Base-by-base conservation (phyloP, 208 protist genomes). In the Acanthamoeba royreba region DNA sequence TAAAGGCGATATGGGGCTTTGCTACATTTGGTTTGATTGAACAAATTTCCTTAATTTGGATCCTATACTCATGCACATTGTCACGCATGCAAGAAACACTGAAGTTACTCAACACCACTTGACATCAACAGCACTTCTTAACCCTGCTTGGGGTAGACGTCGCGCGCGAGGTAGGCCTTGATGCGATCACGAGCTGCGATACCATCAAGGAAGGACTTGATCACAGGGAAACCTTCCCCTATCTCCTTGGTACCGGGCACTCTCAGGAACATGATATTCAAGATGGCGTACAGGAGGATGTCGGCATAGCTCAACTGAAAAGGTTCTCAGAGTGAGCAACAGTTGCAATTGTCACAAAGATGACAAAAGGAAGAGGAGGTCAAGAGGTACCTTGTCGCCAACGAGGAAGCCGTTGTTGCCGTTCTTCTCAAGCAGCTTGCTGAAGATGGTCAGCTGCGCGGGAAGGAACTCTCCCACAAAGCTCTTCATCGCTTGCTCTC, bases 371-470 rank as follows among this genome's bases (percentile, higher is more conserved):
- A n/a, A n/a, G n/a, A n/a, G n/a, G n/a, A n/a, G n/a, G n/a, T n/a
- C 49, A 19, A 25, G 13, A 55, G 49, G 58, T 7, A 69, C 58
- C 85, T 92, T 92, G 86, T 17, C n/a, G 49, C 86, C 86, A 31
- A 92, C 86, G 61, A 92, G 58, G 55, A 52, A 92, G 25, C 86
- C 86, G 40, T 25, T 92, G 81, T 66, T 49, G 86, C 86, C 86
- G 33, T 74, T 92, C 53, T 77, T 42, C 55, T 66, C 86, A 4
- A 92, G 35, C 25, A 74, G 55, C n/a, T 46, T 45, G 38, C 22
- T 3, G 58, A 92, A 92, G 86, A 40, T 58, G 45, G 4, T 55
- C 53, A 92, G 40, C 53, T 49, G 58, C 5, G 0, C 25, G n/a
- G 86, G 86, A 4, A 92, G 86, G 35, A 15, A 45, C 15, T 92